phyloP scores from a whole-genome alignment of 352 stramenopile genomes.

The Phytophthora hibernalis region DNA sequence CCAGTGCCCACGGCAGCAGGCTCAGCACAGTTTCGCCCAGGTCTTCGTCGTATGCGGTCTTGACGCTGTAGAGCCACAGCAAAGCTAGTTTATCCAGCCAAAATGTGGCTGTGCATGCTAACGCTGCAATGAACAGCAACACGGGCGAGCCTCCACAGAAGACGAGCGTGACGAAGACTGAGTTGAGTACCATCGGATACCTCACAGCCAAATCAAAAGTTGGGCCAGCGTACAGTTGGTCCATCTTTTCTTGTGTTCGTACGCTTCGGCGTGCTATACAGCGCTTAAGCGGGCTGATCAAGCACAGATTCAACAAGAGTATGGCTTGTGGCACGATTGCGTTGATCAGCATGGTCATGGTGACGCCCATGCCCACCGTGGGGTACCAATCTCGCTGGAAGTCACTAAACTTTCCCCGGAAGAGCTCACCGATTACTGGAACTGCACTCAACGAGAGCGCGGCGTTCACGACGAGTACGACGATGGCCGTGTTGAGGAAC shows the following conservation, averaged over 20 bases:
- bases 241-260: slow-evolving; percentile 80
- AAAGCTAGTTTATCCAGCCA: slow-evolving; percentile 88
- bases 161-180: slow-evolving; percentile 83
- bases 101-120: slow-evolving; percentile 68
- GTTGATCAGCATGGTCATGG: slow-evolving; percentile 90
- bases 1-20: slow-evolving; percentile 75
- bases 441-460: slow-evolving; percentile 48
- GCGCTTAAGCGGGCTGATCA: slow-evolving; percentile 61
- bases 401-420: slow-evolving; percentile 82
- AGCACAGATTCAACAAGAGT: slow-evolving; percentile 66
- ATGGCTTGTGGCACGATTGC: slow-evolving; percentile 68
- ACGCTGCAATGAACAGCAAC: slow-evolving; percentile 76
- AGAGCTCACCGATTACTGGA: slow-evolving; percentile 61
- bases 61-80: slow-evolving; percentile 78
- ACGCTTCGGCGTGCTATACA: slow-evolving; percentile 47
- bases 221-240: slow-evolving; percentile 77
- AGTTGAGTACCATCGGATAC: slow-evolving; percentile 88
- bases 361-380: slow-evolving; percentile 87
- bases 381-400: slow-evolving; percentile 90
- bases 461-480: slow-evolving; percentile 83
- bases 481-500: slow-evolving; percentile 87
- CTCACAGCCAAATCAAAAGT: slow-evolving; percentile 79
- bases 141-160: slow-evolving; percentile 85
- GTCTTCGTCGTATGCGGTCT: slow-evolving; percentile 83
- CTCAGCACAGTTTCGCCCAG: slow-evolving; percentile 65